A percentile compares a stretch with the other conserved stretches of the same genome.
phyloP scores from a whole-genome alignment of 345 rosid species.

The Ailanthus altissimus region DNA sequence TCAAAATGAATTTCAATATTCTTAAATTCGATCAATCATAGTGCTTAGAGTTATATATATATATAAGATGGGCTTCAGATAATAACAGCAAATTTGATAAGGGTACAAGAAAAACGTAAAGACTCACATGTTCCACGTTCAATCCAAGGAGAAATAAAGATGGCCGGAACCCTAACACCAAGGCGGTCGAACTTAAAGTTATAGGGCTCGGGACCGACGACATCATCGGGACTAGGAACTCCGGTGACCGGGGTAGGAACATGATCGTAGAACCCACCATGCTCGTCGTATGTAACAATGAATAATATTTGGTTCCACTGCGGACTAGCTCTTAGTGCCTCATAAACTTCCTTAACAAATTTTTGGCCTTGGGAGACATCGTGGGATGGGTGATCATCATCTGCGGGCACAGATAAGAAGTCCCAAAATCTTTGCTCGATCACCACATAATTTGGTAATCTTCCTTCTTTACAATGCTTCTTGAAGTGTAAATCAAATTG shows the following conservation, averaged over 20 bases:
- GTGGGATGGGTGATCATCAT: constrained; percentile 60
- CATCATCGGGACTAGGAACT: constrained; percentile 55
- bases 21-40: too few relatives aligned
- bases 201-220: constrained; percentile 48
- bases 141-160: constrained; percentile 60
- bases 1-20: too few relatives aligned
- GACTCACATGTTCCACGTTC: constrained; percentile 49
- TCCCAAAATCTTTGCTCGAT: constrained; percentile 49
- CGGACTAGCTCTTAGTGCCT: constrained; percentile 51
- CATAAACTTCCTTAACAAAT: constrained; percentile 55
- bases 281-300: constrained; percentile 52
- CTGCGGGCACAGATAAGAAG: constrained; percentile 39
- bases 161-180: constrained; percentile 57
- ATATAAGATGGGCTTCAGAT: neutral
- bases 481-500: constrained; percentile 43
- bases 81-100: neutral
- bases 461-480: constrained; percentile 49
- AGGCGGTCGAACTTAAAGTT: constrained; percentile 56
- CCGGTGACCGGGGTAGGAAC: constrained; percentile 48
- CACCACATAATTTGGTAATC: constrained; percentile 53
- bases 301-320: constrained; percentile 57
- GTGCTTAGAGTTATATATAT: too few relatives aligned
- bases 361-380: constrained; percentile 57
- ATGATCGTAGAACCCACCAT: constrained; percentile 64
- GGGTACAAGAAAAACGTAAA: neutral